Percentiles rank a stretch among this genome's conserved stretches.
These are phyloP conservation scores for Lumnitzera littorea DNA, from an alignment of 345 rosid genomes.

Conservation along the genomic window DNA sequence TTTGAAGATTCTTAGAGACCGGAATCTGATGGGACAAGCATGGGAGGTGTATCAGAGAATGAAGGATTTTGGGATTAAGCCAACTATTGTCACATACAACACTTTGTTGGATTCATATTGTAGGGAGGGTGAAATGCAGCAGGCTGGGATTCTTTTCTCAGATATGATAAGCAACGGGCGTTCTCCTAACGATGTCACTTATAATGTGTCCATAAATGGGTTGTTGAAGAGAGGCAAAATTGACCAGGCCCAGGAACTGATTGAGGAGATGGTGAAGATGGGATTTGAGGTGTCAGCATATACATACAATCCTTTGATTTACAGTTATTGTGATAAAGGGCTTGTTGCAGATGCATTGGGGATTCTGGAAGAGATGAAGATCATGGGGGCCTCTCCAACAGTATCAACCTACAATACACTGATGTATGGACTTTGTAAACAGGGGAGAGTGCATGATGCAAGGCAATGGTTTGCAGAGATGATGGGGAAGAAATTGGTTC, in stretches of 20 bases:
- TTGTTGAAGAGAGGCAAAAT: slow-evolving; percentile 45
- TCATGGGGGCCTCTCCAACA: slow-evolving; percentile 33
- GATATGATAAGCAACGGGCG: slow-evolving; percentile 40
- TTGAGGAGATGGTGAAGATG: slow-evolving; percentile 34
- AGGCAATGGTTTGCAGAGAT: slow-evolving; percentile 31
- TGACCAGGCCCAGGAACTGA: slow-evolving; percentile 43
- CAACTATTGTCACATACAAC: slow-evolving; percentile 45
- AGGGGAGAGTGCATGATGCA: slow-evolving; percentile 44
- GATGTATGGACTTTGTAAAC: slow-evolving; percentile 41
- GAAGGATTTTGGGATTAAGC: slow-evolving; percentile 43
- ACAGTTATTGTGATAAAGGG: slow-evolving; percentile 47
- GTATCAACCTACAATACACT: slow-evolving; percentile 38
- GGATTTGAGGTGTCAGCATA: slow-evolving; percentile 44
- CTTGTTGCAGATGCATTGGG: slow-evolving; percentile 41
- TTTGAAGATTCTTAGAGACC: slow-evolving; percentile 54
- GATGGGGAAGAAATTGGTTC: slow-evolving; percentile 32
- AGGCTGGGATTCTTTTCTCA: slow-evolving; percentile 29
- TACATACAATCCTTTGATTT: slow-evolving; percentile 53
- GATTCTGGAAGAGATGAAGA: slow-evolving; percentile 45
- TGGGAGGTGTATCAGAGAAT: slow-evolving; percentile 39
- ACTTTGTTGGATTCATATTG: slow-evolving; percentile 53
- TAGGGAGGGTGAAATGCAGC: slow-evolving; percentile 47
- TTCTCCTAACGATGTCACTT: slow-evolving; percentile 40
- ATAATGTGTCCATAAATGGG: slow-evolving; percentile 51
- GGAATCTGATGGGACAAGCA: slow-evolving; percentile 19